Base-by-base conservation (phyloP, 306 rosid genomes). In the Corylus americana region DNA sequence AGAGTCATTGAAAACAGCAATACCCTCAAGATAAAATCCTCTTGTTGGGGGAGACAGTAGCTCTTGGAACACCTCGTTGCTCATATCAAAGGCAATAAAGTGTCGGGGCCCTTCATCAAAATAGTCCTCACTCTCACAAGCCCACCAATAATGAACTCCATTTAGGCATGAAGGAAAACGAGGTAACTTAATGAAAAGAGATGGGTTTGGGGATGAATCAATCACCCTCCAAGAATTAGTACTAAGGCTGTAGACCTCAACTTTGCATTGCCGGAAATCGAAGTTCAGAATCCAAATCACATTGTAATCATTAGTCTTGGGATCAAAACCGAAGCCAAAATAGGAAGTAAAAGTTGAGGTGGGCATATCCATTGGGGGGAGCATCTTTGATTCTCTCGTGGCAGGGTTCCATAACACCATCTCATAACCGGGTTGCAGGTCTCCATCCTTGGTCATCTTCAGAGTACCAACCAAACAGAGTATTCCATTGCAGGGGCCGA, bases 401-500 rank as follows among this genome's bases (percentile, higher is more conserved):
- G 61, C 61, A 7, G 11, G 27, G 22, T 55, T 55, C 61, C 61
- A 55, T n/a, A 55, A 55, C 25, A 55, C 62, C 8, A 55, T 18
- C 62, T 8, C 37, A 25, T 59, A 42, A 42, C 1, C 45, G 45
- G 11, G 31, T 27, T 59, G 5, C 35, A 27, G 35, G 25, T 35
- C 48, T 61, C 68, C 7, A 12, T 27, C 53, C 53, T 3, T 8
- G 13, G 4, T 0, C 3, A 27, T 14, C 71, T 25, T 35, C 9
- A 37, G 0, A 66, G 49, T 5, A 42, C 8, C 45, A 42, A 8
- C 45, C 7, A 42, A 5, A 66, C 45, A 66, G 1, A 66, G 11
- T 10, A 66, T 66, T 39, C 71, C 71, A 8, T 66, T 66, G 13
- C 48, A 66, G n/a, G 71, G 71, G 37, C 71, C 71, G 47, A 27